Conservation (phyloP, 2,329 filamentous ascomycete species). For the Coleophoma crateriformis region DNA sequence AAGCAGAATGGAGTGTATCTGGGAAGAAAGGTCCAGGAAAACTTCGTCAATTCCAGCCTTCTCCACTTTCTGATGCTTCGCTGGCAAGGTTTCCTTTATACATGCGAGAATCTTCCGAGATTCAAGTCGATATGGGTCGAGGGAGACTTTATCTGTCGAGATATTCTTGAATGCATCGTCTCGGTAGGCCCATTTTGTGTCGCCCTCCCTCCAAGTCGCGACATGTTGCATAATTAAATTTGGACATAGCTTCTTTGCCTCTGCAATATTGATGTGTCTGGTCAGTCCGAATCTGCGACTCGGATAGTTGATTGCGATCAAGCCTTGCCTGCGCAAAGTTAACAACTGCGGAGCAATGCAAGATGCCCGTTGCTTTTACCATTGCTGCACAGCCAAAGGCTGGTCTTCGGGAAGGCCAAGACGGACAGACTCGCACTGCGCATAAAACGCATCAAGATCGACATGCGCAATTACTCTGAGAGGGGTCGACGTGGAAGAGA, state of each 20-base stretch:
- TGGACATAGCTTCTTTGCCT: slow-evolving; percentile 84
- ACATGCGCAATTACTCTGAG: slow-evolving; percentile 86
- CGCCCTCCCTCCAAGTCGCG: slow-evolving; percentile 88
- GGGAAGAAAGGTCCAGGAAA: slow-evolving; percentile 83
- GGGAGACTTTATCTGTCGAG: slow-evolving; percentile 83
- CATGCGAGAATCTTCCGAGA: slow-evolving; percentile 74
- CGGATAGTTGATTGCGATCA: slow-evolving; percentile 96
- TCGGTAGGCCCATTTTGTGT: slow-evolving; percentile 87
- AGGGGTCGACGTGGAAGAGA: slow-evolving; percentile 66
- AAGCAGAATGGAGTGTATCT: slow-evolving; percentile 71
- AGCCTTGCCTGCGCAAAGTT: slow-evolving; percentile 58
- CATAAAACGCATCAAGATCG: slow-evolving; percentile 96
- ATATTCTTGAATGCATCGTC: slow-evolving; percentile 76
- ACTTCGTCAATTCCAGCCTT: slow-evolving; percentile 96
- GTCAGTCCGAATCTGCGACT: slow-evolving; percentile 76
- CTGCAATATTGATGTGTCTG: slow-evolving; percentile 70
- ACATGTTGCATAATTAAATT: slow-evolving; percentile 85
- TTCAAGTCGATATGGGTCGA: slow-evolving; percentile 86
- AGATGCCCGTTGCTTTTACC: slow-evolving; percentile 37
- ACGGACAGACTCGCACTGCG: slow-evolving; percentile 91
- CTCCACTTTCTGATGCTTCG: slow-evolving; percentile 67
- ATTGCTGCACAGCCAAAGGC: slow-evolving; percentile 91
- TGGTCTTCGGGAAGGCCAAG: slow-evolving; percentile 67
- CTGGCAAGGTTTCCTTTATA: slow-evolving; percentile 69
- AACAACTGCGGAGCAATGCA: too few relatives aligned